Evolutionary conservation across 306 rosid species (phyloP).

Genomic region (Heteromeles arbutifolia): DNA sequence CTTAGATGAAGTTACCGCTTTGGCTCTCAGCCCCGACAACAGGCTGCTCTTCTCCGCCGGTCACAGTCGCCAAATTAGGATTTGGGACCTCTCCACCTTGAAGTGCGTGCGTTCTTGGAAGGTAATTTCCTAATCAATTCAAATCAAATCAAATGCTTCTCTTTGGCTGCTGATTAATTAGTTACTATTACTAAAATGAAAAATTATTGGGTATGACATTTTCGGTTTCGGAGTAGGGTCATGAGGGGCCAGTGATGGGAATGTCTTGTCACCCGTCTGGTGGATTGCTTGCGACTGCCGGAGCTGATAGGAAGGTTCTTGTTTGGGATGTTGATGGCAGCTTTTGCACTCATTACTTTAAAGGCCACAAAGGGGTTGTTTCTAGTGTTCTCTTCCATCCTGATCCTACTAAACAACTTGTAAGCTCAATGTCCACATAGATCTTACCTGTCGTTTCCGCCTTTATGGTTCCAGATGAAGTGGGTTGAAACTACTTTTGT

Average conservation of each 20-base stretch:
- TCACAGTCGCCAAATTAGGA: conserved; percentile 78
- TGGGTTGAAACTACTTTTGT: conserved; percentile 1
- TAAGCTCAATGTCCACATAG: conserved; percentile 26
- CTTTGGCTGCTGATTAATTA: not conserved
- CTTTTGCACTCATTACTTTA: conserved; percentile 84
- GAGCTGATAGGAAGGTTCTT: conserved; percentile 86
- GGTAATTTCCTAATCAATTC: conserved; percentile 35
- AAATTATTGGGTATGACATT: not conserved
- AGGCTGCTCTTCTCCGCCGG: conserved; percentile 62
- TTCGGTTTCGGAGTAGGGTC: conserved; percentile 47
- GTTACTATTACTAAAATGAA: not conserved
- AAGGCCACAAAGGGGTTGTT: conserved; percentile 81
- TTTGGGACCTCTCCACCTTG: conserved; percentile 73
- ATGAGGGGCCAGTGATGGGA: conserved; percentile 92
- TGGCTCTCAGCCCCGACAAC: conserved; percentile 64
- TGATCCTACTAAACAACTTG: conserved; percentile 58
- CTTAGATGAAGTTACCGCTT: conserved; percentile 66
- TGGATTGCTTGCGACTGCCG: conserved; percentile 85
- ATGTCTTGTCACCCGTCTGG: conserved; percentile 85
- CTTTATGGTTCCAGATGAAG: not conserved
- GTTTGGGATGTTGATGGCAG: conserved; percentile 97
- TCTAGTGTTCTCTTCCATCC: conserved; percentile 77
- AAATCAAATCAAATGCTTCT: not conserved
- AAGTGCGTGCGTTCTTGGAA: conserved; percentile 86
- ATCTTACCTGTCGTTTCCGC: not conserved